Conservation (phyloP, 345 rosid genomes). For the Lepidium aucheri region DNA sequence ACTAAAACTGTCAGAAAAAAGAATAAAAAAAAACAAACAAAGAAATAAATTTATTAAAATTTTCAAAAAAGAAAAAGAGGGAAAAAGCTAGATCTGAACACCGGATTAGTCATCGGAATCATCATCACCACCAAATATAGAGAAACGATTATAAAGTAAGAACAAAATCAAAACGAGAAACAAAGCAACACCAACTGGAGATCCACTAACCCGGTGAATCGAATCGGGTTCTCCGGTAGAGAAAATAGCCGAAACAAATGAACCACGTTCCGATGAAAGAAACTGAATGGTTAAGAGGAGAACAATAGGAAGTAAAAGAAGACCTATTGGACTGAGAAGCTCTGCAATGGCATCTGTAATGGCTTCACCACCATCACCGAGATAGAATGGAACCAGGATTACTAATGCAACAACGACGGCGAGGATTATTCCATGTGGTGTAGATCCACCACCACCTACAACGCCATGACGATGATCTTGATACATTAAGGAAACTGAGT, state of each 20-base stretch:
- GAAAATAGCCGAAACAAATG: constrained; percentile 47
- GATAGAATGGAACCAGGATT: constrained; percentile 52
- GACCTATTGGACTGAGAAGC: constrained; percentile 71
- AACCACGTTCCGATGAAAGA: constrained; percentile 73
- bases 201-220: constrained; percentile 64
- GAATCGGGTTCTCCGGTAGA: constrained; percentile 60
- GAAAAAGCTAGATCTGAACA: constrained; percentile 21
- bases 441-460: constrained; percentile 38
- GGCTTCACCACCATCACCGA: constrained; percentile 81
- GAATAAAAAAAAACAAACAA: background rate
- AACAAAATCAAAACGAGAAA: constrained; percentile 52
- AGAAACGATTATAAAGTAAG: constrained; percentile 60
- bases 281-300: constrained; percentile 78
- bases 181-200: constrained; percentile 70
- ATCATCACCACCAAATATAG: constrained; percentile 74
- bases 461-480: constrained; percentile 32
- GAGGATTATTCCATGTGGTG: constrained; percentile 71
- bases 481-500: background rate
- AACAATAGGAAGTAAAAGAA: constrained; percentile 58
- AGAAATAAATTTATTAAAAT: background rate
- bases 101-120: constrained; percentile 36
- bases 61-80: background rate
- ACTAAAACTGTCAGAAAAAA: constrained; percentile 5
- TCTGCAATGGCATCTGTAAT: constrained; percentile 65
- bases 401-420: constrained; percentile 58